Conservation (phyloP, 1,139 yeast genomes). For the Yamadazyma triangularis region DNA sequence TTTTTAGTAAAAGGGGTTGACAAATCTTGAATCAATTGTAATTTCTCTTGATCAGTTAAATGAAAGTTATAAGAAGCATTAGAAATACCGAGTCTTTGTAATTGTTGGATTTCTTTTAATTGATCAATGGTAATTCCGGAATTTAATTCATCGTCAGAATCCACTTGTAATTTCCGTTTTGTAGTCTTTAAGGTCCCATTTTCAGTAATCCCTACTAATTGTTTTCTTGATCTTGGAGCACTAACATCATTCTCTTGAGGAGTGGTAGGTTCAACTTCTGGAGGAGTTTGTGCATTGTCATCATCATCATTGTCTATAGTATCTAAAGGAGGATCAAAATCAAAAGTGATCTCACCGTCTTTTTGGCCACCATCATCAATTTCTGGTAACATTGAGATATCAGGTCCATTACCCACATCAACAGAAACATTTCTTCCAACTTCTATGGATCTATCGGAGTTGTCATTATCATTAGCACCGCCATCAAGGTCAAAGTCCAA, state of each 20-base stretch:
- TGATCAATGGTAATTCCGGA: slow-evolving; percentile 32
- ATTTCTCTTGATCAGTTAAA: slow-evolving; percentile 30
- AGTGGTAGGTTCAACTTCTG: slow-evolving; percentile 10
- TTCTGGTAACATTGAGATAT: slow-evolving; percentile 21
- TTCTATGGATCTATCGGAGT: slow-evolving; percentile 37
- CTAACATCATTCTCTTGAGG: slow-evolving; percentile 1
- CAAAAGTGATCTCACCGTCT: slow-evolving; percentile 18
- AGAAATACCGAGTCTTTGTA: slow-evolving; percentile 17
- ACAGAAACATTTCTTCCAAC: slow-evolving; percentile 39
- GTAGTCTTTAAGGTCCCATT: slow-evolving; percentile 38
- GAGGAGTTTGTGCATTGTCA: slow-evolving; percentile 12
- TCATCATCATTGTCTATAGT: slow-evolving; percentile 19
- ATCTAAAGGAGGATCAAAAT: slow-evolving; percentile 28
- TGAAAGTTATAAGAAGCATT: slow-evolving; percentile 19
- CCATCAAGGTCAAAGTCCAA: slow-evolving; percentile 40
- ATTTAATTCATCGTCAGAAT: slow-evolving; percentile 28
- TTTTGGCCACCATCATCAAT: slow-evolving; percentile 15
- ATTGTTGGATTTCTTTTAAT: slow-evolving; percentile 28
- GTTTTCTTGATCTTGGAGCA: slow-evolving; percentile 17
- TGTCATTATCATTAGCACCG: slow-evolving; percentile 12
- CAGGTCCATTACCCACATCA: slow-evolving; percentile 15
- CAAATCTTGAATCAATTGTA: slow-evolving; percentile 32
- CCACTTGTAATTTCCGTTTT: slow-evolving; percentile 36
- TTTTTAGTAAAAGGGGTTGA: slow-evolving; percentile 23
- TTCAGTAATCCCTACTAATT: slow-evolving; percentile 32